These are phyloP conservation scores for Lumnitzera littorea DNA, from an alignment of 345 rosid genomes.

Conservation along the genomic window DNA sequence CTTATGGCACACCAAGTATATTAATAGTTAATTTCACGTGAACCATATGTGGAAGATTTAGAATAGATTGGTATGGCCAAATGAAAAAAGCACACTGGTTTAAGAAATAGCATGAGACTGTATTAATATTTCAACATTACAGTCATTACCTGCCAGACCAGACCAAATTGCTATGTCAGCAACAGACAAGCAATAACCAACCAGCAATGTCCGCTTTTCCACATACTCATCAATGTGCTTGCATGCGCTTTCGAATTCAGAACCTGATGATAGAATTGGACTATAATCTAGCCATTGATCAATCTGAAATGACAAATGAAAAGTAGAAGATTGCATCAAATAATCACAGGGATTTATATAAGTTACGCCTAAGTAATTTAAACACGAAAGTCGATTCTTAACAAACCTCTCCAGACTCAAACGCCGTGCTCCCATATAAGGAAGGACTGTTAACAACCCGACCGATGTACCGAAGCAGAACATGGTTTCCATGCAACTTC, in stretches of 20 bases:
- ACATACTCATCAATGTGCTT: slow-evolving; percentile 42
- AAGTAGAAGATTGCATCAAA: not conserved
- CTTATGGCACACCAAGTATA: no score
- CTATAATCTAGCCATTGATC: slow-evolving; percentile 85
- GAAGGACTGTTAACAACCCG: slow-evolving; percentile 33
- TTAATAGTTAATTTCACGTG: no score
- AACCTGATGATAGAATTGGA: slow-evolving; percentile 53
- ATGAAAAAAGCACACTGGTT: no score
- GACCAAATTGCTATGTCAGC: slow-evolving; percentile 92
- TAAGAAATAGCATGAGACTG: not conserved
- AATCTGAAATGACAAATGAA: slow-evolving; percentile 32
- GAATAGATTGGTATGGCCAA: no score
- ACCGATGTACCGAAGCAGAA: slow-evolving; percentile 58
- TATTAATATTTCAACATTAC: not conserved
- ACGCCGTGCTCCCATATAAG: slow-evolving; percentile 42
- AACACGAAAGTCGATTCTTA: not conserved
- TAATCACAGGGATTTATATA: not conserved
- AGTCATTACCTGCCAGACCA: slow-evolving; percentile 59
- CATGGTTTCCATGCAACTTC: slow-evolving; percentile 44
- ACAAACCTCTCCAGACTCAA: slow-evolving; percentile 53
- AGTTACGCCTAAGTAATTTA: not conserved
- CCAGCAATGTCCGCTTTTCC: slow-evolving; percentile 51
- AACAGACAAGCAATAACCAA: slow-evolving; percentile 58
- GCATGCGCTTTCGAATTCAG: slow-evolving; percentile 84
- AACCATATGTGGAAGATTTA: no score